phyloP scores from a whole-genome alignment of 1,284 basidiomycete species.

The Coniophora puteana region DNA sequence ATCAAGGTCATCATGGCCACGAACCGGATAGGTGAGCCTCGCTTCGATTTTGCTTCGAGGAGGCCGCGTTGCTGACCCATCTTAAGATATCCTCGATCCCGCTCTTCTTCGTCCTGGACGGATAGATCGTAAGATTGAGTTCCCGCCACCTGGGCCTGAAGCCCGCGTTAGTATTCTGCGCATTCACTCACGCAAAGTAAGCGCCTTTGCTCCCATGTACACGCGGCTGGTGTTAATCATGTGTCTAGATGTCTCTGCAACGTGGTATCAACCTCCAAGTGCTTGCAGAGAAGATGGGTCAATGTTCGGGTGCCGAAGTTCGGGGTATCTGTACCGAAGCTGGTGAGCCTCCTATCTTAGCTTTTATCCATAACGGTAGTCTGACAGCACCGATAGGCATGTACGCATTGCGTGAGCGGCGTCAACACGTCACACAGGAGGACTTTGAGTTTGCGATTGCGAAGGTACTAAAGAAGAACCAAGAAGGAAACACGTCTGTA shows the following conservation, averaged over 20 bases:
- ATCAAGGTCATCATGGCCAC: constrained; percentile 99
- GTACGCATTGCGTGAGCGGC: constrained; percentile 93
- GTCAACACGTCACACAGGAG: constrained; percentile 97
- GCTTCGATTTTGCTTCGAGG: neutral
- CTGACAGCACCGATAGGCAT: constrained; percentile 54
- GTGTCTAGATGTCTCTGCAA: constrained; percentile 88
- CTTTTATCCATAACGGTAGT: constrained; percentile 3
- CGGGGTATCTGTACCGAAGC: constrained; percentile 99
- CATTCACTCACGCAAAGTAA: constrained; percentile 93
- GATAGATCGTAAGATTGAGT: constrained; percentile 99
- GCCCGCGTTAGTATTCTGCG: constrained; percentile 95
- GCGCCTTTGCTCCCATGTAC: constrained; percentile 10
- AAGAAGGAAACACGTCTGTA: constrained; percentile 86
- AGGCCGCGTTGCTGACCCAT: constrained; percentile 2
- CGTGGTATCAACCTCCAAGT: constrained; percentile 95
- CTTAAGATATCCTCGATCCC: constrained; percentile 88
- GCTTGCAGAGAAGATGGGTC: constrained; percentile 98
- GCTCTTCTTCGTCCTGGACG: constrained; percentile 94
- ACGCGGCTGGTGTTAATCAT: neutral
- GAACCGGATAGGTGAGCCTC: constrained; percentile 81
- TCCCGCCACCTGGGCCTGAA: constrained; percentile 97
- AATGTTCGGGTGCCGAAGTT: constrained; percentile 97
- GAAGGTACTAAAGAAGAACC: constrained; percentile 92
- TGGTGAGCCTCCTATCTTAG: constrained; percentile 46
- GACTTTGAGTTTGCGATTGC: constrained; percentile 99